Base-by-base conservation (phyloP, 1,139 yeast species). In the Yamadazyma buinensis region DNA sequence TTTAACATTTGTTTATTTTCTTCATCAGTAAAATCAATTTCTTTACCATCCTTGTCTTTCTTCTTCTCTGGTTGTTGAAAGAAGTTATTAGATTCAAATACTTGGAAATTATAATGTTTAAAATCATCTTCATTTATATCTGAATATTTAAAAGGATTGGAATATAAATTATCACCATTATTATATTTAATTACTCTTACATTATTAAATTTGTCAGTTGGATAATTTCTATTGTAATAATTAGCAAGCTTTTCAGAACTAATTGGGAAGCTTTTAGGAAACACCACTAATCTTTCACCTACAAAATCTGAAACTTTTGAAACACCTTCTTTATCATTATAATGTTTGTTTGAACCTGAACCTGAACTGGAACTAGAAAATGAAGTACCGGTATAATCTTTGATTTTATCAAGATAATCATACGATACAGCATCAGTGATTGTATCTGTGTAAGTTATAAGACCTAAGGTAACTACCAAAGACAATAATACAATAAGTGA, bases 191-290 rank as follows among this genome's bases (percentile, higher is more conserved):
- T 21, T n/a, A 44, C 8, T 24, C 29, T 34, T 7, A 29, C 11
- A 12, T 18, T 27, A 12, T 26, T 19, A 12, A 12, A 11, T 23
- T 12, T 24, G 5, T 17, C 19, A 9, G 4, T 14, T 5, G 19
- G 13, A 15, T 42, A 38, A 14, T 29, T 13, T 4, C 36, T 29
- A 21, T 19, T 18, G 26, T 40, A 43, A 15, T 39, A 39, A 11
- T 29, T 30, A 7, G 21, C n/a, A 9, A 44, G 27, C 5, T 38
- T 22, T 4, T 25, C 29, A 9, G 36, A 36, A 2, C 18, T 23
- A 6, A 33, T 25, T 4, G 44, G 40, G 33, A 48, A 47, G 15
- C 26, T 28, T 14, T 43, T 39, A 13, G 51, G 52, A 28, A 46
- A 48, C 11, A 48, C 28, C 8, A 42, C 36, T 7, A 46, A 30